phyloP scores from a whole-genome alignment of 2,329 filamentous ascomycete species.

The Monilinia aucupariae region DNA sequence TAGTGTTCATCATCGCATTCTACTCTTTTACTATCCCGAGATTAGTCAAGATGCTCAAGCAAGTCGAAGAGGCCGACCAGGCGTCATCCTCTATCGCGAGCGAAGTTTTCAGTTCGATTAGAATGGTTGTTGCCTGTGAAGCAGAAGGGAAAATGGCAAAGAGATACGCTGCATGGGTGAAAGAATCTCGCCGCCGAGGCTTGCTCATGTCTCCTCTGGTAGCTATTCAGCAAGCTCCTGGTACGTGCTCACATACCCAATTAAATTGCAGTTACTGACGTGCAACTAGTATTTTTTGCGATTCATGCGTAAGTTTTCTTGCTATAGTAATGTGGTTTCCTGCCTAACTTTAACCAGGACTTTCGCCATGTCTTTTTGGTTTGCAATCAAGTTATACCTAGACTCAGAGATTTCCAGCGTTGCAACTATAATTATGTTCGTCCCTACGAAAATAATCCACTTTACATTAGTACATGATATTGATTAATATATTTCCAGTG shows the following conservation, averaged over 20 bases:
- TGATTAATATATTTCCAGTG: conserved; percentile 42
- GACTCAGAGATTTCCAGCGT: conserved; percentile 42
- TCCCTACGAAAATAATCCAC: conserved; percentile 10
- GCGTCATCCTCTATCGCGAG: conserved; percentile 55
- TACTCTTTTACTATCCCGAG: conserved; percentile 50
- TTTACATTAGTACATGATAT: background rate
- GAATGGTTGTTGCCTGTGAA: conserved; percentile 58
- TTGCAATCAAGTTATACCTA: conserved; percentile 48
- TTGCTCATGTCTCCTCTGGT: conserved; percentile 14
- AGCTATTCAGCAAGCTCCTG: conserved; percentile 46
- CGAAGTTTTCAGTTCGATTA: conserved; percentile 54
- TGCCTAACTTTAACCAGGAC: conserved; percentile 34
- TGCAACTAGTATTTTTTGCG: background rate
- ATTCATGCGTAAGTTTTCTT: conserved; percentile 18
- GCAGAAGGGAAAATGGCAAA: conserved; percentile 50
- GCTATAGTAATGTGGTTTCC: background rate
- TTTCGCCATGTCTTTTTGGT: conserved; percentile 59
- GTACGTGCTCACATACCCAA: background rate
- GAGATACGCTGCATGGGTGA: conserved; percentile 50
- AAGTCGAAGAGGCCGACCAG: conserved; percentile 46
- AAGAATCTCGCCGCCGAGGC: conserved; percentile 42
- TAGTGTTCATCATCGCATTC: conserved; percentile 49
- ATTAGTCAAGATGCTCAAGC: conserved; percentile 47
- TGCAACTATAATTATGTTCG: conserved; percentile 52
- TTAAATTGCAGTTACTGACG: background rate